Evolutionary conservation across 306 rosid genomes (phyloP), one percentile per base, ranked within the genome.

Genomic region (Rosa multiflora): DNA sequence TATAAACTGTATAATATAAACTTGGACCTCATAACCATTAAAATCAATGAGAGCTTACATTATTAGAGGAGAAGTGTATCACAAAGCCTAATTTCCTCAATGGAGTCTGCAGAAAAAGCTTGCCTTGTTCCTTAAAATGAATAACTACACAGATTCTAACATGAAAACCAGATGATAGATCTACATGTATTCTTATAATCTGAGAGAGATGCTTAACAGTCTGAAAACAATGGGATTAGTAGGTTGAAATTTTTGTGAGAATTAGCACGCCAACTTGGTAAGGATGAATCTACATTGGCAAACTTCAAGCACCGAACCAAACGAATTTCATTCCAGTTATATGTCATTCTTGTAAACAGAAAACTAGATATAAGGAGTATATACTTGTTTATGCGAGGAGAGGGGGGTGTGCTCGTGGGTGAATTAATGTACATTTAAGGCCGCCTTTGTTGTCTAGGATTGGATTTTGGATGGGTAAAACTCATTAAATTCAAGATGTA

Each of bases 281-380:
- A 46, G 43, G 32, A 49, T 49, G 49, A 48, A 10, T 51, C 58
- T 6, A 14, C 64, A 20, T 72, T 10, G 18, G 35, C 76, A 48
- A 51, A 44, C 76, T 51, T 72, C 64, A 55, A 72, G 76, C 18
- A 72, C 76, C 10, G 46, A 1, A 8, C 3, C 55, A 32, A 72
- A 72, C n/a, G 51, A 47, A 10, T 35, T 72, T 37, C 47, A 18
- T 52, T 52, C 32, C 17, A 49, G 14, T 7, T 29, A 39, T 29
- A 29, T 29, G 32, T 29, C 32, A 29, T 51, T 13, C 48, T 47
- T 72, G 64, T 23, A 72, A 51, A 72, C 11, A 48, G 10, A 9
- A 72, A 72, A 52, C 46, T 52, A 3, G 35, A 72, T 7, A 51
- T 52, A 26, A 8, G 9, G 9, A 71, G 46, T n/a, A 48, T 14